Conservation (phyloP, 768 basidiomycete genomes). For the Cantharellus cinnabarinus region DNA sequence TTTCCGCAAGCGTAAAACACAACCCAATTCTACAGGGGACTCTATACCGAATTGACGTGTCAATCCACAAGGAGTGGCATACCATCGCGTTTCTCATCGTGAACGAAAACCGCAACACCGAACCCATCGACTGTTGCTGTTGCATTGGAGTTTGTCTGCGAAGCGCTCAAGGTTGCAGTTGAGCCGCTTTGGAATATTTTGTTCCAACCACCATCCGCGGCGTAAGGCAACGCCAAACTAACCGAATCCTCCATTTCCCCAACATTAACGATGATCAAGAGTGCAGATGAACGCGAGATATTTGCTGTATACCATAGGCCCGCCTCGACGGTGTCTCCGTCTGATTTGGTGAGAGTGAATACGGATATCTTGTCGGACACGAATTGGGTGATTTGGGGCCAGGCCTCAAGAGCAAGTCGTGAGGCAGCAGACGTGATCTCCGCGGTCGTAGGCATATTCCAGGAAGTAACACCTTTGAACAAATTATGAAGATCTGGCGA, state of each 20-base stretch:
- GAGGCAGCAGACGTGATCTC: conserved; percentile 4
- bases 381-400: conserved; percentile 1
- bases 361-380: neutral
- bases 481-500: neutral
- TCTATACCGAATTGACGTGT: too few relatives aligned
- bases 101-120: too few relatives aligned
- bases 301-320: neutral
- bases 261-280: neutral
- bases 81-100: too few relatives aligned
- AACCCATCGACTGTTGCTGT: too few relatives aligned
- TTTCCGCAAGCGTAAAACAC: too few relatives aligned
- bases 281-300: neutral
- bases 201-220: neutral
- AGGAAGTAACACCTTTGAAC: conserved; percentile 4
- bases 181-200: neutral
- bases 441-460: conserved; percentile 6
- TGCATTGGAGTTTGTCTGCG: too few relatives aligned
- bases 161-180: too few relatives aligned
- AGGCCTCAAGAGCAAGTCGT: neutral
- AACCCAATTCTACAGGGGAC: too few relatives aligned
- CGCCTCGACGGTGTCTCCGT: neutral
- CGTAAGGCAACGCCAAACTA: neutral
- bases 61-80: too few relatives aligned
- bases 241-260: neutral
- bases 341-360: neutral